phyloP scores from a whole-genome alignment of 768 basidiomycete species.

The Pleurotus tuoliensis region DNA sequence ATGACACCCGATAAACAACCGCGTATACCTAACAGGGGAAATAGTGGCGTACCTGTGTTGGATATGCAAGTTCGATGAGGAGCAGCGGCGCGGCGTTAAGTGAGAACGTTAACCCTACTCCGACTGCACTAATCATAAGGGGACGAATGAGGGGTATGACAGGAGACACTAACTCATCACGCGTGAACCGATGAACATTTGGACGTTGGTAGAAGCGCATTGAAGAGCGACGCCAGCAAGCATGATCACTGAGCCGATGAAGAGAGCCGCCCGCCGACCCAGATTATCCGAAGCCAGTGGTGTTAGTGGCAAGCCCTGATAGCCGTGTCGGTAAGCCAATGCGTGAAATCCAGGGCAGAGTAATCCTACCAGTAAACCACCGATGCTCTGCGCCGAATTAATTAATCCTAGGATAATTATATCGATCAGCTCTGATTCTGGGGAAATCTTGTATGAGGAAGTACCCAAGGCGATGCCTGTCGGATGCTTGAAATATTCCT shows the following conservation, averaged over 20 bases:
- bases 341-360: background rate
- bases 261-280: slow-evolving; percentile 58
- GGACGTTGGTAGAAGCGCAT: slow-evolving; percentile 38
- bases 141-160: background rate
- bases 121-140: slow-evolving; percentile 36
- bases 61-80: slow-evolving; percentile 65
- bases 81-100: slow-evolving; percentile 61
- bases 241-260: slow-evolving; percentile 61
- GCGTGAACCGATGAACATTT: slow-evolving; percentile 55
- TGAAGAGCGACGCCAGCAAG: slow-evolving; percentile 60
- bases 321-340: background rate
- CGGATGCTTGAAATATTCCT: slow-evolving; percentile 50
- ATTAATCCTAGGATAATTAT: slow-evolving; percentile 42
- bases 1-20: background rate
- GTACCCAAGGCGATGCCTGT: slow-evolving; percentile 46
- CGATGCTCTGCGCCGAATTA: slow-evolving; percentile 62
- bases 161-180: slow-evolving; percentile 39
- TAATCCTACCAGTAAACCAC: slow-evolving; percentile 38
- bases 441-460: background rate
- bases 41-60: slow-evolving; percentile 50
- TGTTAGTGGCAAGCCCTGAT: slow-evolving; percentile 56
- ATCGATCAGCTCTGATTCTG: slow-evolving; percentile 1
- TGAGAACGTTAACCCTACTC: slow-evolving; percentile 59
- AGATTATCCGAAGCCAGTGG: slow-evolving; percentile 57
- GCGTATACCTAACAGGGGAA: background rate